Evolutionary conservation across 2,329 filamentous ascomycete genomes (phyloP).

Genomic region (Talaromyces atroroseus): DNA sequence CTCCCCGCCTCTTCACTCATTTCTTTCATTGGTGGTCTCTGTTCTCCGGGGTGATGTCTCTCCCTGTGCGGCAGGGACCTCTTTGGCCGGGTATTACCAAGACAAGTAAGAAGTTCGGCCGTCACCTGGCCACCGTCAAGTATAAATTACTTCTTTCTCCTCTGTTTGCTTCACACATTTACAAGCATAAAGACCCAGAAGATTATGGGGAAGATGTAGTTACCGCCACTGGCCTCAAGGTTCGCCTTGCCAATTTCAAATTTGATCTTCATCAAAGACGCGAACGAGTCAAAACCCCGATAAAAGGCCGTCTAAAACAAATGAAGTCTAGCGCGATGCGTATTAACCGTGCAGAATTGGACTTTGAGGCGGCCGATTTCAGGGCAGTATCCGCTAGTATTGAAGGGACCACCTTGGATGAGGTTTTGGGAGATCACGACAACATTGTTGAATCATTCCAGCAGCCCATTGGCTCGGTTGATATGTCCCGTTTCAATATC

Average conservation of each 20-base stretch:
- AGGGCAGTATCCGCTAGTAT: constrained; percentile 90
- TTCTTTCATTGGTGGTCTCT: constrained; percentile 98
- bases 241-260: constrained; percentile 94
- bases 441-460: constrained; percentile 54
- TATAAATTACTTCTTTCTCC: constrained; percentile 91
- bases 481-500: constrained; percentile 85
- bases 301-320: constrained; percentile 68
- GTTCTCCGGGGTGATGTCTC: constrained; percentile 88
- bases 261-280: constrained; percentile 90
- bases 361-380: constrained; percentile 85
- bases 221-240: constrained; percentile 92
- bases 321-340: constrained; percentile 87
- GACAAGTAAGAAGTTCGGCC: constrained; percentile 96
- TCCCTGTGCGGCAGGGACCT: constrained; percentile 86
- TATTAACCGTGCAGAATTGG: constrained; percentile 89
- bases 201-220: constrained; percentile 73
- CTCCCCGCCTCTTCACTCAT: constrained; percentile 93
- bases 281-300: constrained; percentile 81
- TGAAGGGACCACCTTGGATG: constrained; percentile 69
- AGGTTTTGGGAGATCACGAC: constrained; percentile 58
- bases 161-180: constrained; percentile 91
- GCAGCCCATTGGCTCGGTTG: constrained; percentile 47
- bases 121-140: constrained; percentile 97
- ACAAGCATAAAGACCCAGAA: constrained; percentile 95
- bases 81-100: constrained; percentile 92